phyloP scores from a whole-genome alignment of 306 rosid species.

The Inga oerstediana region DNA sequence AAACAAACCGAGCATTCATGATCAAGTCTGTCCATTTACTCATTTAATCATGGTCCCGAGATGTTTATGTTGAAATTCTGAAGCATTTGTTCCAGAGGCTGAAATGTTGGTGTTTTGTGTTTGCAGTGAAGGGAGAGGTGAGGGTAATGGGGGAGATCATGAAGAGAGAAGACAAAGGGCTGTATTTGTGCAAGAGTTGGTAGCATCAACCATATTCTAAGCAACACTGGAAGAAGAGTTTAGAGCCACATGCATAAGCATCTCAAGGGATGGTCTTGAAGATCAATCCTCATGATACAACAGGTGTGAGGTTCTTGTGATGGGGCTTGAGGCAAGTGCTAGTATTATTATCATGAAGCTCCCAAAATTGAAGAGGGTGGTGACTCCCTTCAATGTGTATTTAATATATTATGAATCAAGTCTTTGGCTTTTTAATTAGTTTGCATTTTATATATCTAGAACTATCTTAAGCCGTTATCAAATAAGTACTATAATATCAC shows the following conservation, averaged over 20 bases:
- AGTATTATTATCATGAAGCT: conserved; percentile 16
- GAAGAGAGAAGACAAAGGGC: conserved; percentile 65
- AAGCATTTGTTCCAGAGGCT: conserved; percentile 4
- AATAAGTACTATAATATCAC: no score
- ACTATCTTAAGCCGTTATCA: no score
- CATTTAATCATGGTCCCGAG: not conserved
- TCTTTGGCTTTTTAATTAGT: not conserved
- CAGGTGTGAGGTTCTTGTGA: not conserved
- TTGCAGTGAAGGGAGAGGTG: conserved; percentile 51
- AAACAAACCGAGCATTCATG: not conserved
- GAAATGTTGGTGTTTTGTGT: conserved; percentile 21
- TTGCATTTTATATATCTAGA: not conserved
- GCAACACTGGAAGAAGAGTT: conserved; percentile 6
- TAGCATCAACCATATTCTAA: conserved; percentile 60
- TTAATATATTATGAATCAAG: conserved; percentile 9
- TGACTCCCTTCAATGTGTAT: conserved; percentile 4
- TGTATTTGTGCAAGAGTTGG: conserved; percentile 56
- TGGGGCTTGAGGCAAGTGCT: conserved; percentile 43
- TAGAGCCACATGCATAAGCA: not conserved
- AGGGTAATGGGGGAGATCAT: conserved; percentile 43
- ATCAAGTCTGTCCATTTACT: not conserved
- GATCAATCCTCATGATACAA: not conserved
- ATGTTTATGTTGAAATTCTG: not conserved
- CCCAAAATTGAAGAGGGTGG: conserved; percentile 16
- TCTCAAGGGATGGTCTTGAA: not conserved